Percentiles rank a stretch among this genome's conserved stretches.
phyloP scores from a whole-genome alignment of 176 grass and related monocot species.

The Themeda triandra region DNA sequence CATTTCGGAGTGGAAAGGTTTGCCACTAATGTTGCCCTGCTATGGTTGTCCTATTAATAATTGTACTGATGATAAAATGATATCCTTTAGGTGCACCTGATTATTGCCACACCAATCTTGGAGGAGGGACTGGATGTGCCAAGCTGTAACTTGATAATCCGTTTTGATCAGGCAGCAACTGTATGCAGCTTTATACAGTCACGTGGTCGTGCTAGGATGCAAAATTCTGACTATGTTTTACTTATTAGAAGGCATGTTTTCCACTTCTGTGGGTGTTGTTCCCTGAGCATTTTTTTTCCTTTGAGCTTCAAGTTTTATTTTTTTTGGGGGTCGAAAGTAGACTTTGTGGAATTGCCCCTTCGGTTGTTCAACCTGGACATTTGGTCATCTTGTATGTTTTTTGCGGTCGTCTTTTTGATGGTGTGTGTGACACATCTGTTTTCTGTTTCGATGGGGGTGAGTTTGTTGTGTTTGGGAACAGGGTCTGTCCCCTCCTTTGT shows the following conservation, averaged over 20 bases:
- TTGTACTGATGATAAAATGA: conserved; percentile 2
- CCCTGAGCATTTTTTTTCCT: neutral
- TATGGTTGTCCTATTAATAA: neutral
- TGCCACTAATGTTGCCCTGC: neutral
- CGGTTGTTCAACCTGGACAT: neutral
- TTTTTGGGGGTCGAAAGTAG: neutral
- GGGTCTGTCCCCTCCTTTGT: neutral
- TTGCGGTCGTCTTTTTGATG: neutral
- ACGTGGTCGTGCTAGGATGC: conserved; percentile 71
- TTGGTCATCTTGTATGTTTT: neutral
- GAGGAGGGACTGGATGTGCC: conserved; percentile 89
- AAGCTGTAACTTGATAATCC: conserved; percentile 73
- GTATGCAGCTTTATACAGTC: conserved; percentile 87
- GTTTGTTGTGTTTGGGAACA: neutral
- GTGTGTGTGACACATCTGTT: neutral
- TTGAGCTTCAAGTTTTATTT: neutral
- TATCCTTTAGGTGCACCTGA: conserved; percentile 69
- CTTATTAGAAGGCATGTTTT: conserved; percentile 52
- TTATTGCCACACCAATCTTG: conserved; percentile 71
- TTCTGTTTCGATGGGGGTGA: neutral
- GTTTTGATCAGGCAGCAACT: conserved; percentile 71
- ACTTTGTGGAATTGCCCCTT: neutral
- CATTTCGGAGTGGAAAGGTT: conserved; percentile 67
- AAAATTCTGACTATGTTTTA: conserved; percentile 68
- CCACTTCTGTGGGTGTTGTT: neutral